Evolutionary conservation across 1,284 basidiomycete genomes (phyloP), one percentile per base, ranked within the genome.

Genomic region (Fomitopsis pinicola): DNA sequence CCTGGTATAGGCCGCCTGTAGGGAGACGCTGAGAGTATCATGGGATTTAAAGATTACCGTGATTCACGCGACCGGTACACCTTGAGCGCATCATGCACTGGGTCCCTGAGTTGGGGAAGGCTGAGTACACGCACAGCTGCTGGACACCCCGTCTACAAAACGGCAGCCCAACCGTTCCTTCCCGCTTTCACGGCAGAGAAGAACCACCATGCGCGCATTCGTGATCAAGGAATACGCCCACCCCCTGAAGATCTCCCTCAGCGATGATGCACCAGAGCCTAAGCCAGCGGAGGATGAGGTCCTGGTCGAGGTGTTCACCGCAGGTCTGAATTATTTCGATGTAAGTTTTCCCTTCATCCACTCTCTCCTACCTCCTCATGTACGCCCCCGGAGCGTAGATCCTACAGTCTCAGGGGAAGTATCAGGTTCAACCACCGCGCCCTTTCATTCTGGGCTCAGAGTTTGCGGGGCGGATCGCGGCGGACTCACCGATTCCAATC

Each of bases 401-500:
- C 65, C 77, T 95, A 28, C 92, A 94, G 78, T 78, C 88, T 1
- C 91, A 95, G 76, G 94, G 94, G 57, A 94, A 91, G 79, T 91
- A 96, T 72, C 94, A 97, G 73, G 77, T 77, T 62, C 88, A 95
- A 71, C 93, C 92, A 0, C 84, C 91, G 0, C 80, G 94, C 57
- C 95, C 95, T 0, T 97, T 95, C 76, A 80, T 86, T 10, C 82
- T 94, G 7, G 94, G 94, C 22, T 82, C 86, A 63, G 94, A 99
- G 75, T 92, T 98, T 70, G 86, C 95, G 2, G 97, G 97, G 0
- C 82, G 79, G 60, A 87, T 98, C 66, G 81, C 91, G 5, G 66
- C 73, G 12, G 76, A 84, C 67, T 94, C 92, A 19, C 92, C 89
- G 14, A 89, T 98, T 36, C 97, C 96, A 1, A 73, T 82, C 33